These are phyloP conservation scores for Stephania japonica DNA, from an alignment of 164 flowering plant genomes.

Conservation along the genomic window DNA sequence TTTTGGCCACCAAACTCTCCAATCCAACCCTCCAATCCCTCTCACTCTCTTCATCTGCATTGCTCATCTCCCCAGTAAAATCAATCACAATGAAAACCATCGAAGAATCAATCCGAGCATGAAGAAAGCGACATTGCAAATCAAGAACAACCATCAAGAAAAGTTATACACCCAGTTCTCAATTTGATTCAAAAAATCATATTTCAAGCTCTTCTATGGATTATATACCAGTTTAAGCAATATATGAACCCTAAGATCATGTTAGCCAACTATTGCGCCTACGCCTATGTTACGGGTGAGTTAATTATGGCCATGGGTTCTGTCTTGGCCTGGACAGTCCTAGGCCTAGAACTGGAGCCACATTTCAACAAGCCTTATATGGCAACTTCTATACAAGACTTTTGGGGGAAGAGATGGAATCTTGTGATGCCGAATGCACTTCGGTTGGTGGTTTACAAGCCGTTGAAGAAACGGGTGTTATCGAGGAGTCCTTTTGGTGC, in stretches of 20 bases:
- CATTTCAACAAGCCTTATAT: constrained; percentile 1
- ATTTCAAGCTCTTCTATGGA: constrained; percentile 14
- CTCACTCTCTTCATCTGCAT: constrained; percentile 30
- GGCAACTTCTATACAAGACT: background rate
- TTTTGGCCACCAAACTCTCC: constrained; percentile 31
- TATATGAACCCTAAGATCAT: constrained; percentile 21
- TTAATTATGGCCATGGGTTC: background rate
- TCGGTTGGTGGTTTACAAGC: background rate
- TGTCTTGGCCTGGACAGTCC: background rate
- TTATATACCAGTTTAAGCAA: constrained; percentile 21
- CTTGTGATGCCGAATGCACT: background rate
- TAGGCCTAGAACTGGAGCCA: background rate
- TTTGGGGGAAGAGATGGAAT: background rate
- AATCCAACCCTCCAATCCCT: constrained; percentile 20
- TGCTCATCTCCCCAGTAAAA: constrained; percentile 40
- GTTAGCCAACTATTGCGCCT: constrained; percentile 19
- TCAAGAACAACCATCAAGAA: background rate
- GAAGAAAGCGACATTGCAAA: background rate
- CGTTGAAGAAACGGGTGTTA: background rate
- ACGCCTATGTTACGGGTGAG: constrained; percentile 1
- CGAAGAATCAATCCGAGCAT: constrained; percentile 1
- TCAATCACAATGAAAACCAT: background rate
- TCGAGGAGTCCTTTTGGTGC: constrained; percentile 8
- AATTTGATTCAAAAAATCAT: constrained; percentile 23
- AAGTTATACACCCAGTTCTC: constrained; percentile 12